Base-by-base conservation (phyloP, 768 basidiomycete genomes). In the Russula vinacea region DNA sequence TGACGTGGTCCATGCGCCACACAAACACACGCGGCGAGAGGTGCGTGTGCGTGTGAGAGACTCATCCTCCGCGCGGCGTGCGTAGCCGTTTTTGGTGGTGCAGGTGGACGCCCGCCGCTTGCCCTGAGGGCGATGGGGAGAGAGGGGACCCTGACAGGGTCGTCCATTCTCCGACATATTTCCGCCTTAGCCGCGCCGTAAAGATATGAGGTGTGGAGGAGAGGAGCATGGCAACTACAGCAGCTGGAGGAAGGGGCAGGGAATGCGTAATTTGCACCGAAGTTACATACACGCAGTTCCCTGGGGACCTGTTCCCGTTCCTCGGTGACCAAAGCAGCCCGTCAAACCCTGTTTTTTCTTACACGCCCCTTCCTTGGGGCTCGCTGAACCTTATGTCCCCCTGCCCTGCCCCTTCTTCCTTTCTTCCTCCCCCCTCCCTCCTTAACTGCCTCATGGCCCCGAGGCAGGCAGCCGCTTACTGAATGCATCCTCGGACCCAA, bases 291-390 rank as follows among this genome's bases (percentile, higher is more conserved):
- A 16, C 13, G 13, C 13, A 17, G 42, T 39, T 50, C 58, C 63
- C 24, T 56, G 39, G 40, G 56, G 56, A 45, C 56, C 44, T 47
- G 56, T 58, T 65, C 58, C 64, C 54, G 64, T 65, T 65, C 54
- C 51, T 56, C 55, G 64, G 64, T 65, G 58, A 56, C 50, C 26
- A 33, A 22, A 24, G 47, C 39, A 49, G n/a, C 29, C 32, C 40
- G 52, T 56, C 57, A 50, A 64, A 60, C 63, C 52, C 62, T 63
- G 62, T 39, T 59, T 59, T 64, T 50, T 58, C 24, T 54, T 44
- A 26, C 40, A 29, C 58, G 11, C 26, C 42, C 51, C 58, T 62
- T 51, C 56, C 33, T 47, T 52, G n/a, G 49, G 62, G 29, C 29
- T 35, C 47, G 45, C 29, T 44, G 53, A 61, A 56, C 54, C 45